A percentile compares a stretch with the other conserved stretches of the same genome.
phyloP scores from a whole-genome alignment of 805 yeast species.

The Ogataea haglerorum region DNA sequence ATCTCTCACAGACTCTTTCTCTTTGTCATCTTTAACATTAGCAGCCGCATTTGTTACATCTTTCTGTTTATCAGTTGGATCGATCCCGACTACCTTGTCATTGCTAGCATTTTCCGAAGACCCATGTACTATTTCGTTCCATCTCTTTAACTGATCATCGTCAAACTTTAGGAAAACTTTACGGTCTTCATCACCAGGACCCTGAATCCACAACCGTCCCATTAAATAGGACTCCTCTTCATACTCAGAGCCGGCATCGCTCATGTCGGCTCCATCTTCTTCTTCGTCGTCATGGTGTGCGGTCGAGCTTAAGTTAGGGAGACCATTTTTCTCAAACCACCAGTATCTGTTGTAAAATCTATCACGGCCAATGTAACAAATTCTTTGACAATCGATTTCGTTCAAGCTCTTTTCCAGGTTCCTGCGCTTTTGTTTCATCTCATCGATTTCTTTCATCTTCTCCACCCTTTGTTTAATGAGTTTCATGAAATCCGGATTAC shows the following conservation, averaged over 20 bases:
- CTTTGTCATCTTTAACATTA: not conserved
- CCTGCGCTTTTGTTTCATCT: conserved; percentile 45
- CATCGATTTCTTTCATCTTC: conserved; percentile 39
- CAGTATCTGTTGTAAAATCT: conserved; percentile 83
- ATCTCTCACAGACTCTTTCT: not conserved
- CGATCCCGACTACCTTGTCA: not conserved
- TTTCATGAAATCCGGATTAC: conserved; percentile 41
- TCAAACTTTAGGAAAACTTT: conserved; percentile 19
- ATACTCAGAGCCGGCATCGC: conserved; percentile 45
- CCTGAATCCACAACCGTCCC: conserved; percentile 59
- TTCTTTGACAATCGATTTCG: conserved; percentile 74
- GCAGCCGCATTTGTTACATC: not conserved
- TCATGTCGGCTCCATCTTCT: conserved; percentile 32
- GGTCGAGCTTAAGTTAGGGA: conserved; percentile 43
- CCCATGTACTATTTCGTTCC: conserved; percentile 17
- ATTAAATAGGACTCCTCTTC: conserved; percentile 50
- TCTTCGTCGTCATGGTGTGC: conserved; percentile 25
- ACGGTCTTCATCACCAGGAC: conserved; percentile 60
- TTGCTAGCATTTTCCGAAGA: not conserved
- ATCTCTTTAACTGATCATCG: conserved; percentile 40
- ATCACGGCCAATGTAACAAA: conserved; percentile 76
- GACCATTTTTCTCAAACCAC: conserved; percentile 91
- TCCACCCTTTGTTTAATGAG: conserved; percentile 45
- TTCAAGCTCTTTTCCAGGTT: conserved; percentile 58
- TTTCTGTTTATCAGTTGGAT: not conserved